Percentiles rank a stretch among this genome's conserved stretches.
These are phyloP conservation scores for Talaromyces atroroseus DNA, from an alignment of 2,329 filamentous ascomycete genomes.

Conservation along the genomic window DNA sequence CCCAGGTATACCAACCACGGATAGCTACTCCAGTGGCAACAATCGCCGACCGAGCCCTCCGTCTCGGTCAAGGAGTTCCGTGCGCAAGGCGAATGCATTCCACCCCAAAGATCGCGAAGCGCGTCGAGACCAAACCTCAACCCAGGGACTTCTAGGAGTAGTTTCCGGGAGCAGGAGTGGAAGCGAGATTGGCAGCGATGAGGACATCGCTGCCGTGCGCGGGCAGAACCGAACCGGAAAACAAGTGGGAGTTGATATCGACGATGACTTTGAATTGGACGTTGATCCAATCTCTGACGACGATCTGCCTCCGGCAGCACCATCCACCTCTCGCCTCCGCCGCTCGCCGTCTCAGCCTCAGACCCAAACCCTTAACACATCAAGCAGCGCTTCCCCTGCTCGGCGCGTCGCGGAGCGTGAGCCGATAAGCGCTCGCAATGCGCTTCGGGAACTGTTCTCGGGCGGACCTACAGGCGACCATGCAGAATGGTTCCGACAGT, in stretches of 20 bases:
- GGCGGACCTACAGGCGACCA: conserved; percentile 72
- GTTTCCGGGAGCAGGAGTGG: conserved; percentile 37
- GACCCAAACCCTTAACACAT: conserved; percentile 17
- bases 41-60: conserved; percentile 45
- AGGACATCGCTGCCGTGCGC: conserved; percentile 45
- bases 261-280: conserved; percentile 36
- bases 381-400: conserved; percentile 23
- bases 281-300: conserved; percentile 47
- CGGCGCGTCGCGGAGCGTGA: conserved; percentile 23
- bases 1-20: conserved; percentile 24
- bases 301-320: conserved; percentile 55
- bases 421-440: conserved; percentile 65
- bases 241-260: conserved; percentile 24
- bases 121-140: conserved; percentile 34
- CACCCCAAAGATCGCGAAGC: conserved; percentile 42
- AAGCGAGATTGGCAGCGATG: conserved; percentile 41
- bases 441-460: conserved; percentile 73
- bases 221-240: conserved; percentile 32
- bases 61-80: conserved; percentile 34
- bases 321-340: conserved; percentile 27
- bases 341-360: conserved; percentile 33
- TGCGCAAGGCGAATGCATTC: conserved; percentile 50
- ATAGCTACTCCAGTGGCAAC: conserved; percentile 56
- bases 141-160: conserved; percentile 48
- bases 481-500: conserved; percentile 78